Conservation (phyloP, 306 rosid genomes). For the Pueraria montana region DNA sequence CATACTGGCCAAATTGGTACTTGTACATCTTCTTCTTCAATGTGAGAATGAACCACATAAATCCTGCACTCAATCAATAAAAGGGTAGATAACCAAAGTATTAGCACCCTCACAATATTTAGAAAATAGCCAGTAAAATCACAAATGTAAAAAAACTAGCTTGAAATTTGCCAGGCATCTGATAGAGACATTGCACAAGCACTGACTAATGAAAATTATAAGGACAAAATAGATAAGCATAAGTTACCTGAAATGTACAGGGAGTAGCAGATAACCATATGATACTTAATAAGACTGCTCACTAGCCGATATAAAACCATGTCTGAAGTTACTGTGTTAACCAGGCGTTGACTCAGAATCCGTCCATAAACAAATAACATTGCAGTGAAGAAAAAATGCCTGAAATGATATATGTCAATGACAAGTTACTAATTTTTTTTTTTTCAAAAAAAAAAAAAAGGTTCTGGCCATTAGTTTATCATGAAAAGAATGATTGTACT, state of each 20-base stretch:
- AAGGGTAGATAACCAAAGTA: conserved; percentile 46
- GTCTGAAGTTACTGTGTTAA: conserved; percentile 89
- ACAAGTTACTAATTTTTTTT: conserved; percentile 27
- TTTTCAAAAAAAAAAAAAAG: neutral
- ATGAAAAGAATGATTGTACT: conserved; percentile 36
- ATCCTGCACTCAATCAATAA: conserved; percentile 71
- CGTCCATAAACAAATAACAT: conserved; percentile 99
- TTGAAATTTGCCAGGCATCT: conserved; percentile 38
- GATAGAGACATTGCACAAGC: conserved; percentile 43
- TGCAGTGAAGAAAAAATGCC: conserved; percentile 99
- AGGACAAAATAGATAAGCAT: conserved; percentile 29
- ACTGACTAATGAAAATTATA: conserved; percentile 32
- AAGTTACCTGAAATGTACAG: conserved; percentile 85
- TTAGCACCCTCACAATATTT: conserved; percentile 33
- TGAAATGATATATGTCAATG: conserved; percentile 51
- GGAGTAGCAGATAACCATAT: conserved; percentile 91
- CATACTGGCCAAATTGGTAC: conserved; percentile 99
- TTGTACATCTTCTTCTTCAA: conserved; percentile 98
- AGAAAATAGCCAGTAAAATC: conserved; percentile 29
- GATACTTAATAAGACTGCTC: conserved; percentile 89
- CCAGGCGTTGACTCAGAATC: conserved; percentile 89
- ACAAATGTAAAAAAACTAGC: neutral
- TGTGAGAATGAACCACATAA: conserved; percentile 99
- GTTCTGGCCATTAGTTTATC: conserved; percentile 13
- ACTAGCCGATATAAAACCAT: conserved; percentile 78